Conservation (phyloP, 805 yeast species). For the Metschnikowia kofuensis region DNA sequence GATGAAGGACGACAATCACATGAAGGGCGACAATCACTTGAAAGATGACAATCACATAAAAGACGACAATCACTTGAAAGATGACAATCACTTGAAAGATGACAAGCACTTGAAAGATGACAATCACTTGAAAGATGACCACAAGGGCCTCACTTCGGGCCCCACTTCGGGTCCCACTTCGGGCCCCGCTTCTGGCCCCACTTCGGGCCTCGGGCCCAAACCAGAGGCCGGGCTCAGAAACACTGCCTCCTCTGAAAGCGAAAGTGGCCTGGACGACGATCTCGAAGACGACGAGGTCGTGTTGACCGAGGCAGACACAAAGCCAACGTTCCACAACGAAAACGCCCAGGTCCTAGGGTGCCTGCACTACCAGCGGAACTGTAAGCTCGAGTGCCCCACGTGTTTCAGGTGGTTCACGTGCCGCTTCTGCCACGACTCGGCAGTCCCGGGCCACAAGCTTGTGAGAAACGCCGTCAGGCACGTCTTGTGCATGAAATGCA, state of each 20-base stretch:
- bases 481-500: constrained; percentile 80
- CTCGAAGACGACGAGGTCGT: constrained; percentile 39
- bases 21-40: no score
- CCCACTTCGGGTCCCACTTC: neutral
- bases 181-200: no score
- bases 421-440: constrained; percentile 81
- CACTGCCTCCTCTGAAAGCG: no score
- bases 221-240: no score
- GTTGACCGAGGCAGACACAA: constrained; percentile 45
- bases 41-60: no score
- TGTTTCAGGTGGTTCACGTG: constrained; percentile 79
- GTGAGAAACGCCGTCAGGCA: constrained; percentile 56
- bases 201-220: no score
- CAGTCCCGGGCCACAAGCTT: constrained; percentile 53
- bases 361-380: constrained; percentile 75
- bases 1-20: no score
- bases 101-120: no score
- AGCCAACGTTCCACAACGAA: constrained; percentile 47
- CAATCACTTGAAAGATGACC: no score
- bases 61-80: no score
- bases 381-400: constrained; percentile 76
- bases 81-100: no score
- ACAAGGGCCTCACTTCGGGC: neutral
- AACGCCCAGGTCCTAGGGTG: constrained; percentile 63
- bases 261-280: constrained; percentile 5